Evolutionary conservation across 2,329 filamentous ascomycete genomes (phyloP).

Genomic region (Sporothrix pallida): DNA sequence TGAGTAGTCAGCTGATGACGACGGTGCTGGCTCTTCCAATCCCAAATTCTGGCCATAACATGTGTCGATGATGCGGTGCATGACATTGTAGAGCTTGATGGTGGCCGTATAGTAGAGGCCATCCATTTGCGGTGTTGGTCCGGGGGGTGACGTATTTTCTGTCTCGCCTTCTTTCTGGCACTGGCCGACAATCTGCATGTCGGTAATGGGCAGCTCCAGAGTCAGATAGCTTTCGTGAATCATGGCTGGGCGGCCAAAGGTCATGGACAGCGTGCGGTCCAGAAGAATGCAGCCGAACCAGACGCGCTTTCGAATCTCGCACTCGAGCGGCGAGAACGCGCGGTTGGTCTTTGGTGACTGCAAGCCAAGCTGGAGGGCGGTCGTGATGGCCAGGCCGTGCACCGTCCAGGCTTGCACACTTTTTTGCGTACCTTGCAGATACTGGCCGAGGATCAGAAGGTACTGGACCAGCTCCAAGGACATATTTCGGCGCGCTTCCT

Average conservation of each 20-base stretch:
- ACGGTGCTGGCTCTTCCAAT: slow-evolving; percentile 38
- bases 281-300: slow-evolving; percentile 58
- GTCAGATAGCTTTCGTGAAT: slow-evolving; percentile 54
- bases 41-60: slow-evolving; percentile 54
- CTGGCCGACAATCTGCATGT: slow-evolving; percentile 27
- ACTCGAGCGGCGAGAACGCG: slow-evolving; percentile 49
- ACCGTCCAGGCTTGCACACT: slow-evolving; percentile 60
- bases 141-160: not conserved
- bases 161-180: not conserved
- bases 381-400: slow-evolving; percentile 58
- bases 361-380: slow-evolving; percentile 58
- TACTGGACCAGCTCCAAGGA: slow-evolving; percentile 57
- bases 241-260: slow-evolving; percentile 54
- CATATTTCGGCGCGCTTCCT: slow-evolving; percentile 48
- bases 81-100: slow-evolving; percentile 47
- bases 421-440: slow-evolving; percentile 60
- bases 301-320: slow-evolving; percentile 54
- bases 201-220: slow-evolving; percentile 45
- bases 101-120: slow-evolving; percentile 45
- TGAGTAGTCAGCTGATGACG: slow-evolving; percentile 35
- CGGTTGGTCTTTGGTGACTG: slow-evolving; percentile 51
- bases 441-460: slow-evolving; percentile 54
- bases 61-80: slow-evolving; percentile 48
- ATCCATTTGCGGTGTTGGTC: slow-evolving; percentile 27
- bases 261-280: slow-evolving; percentile 56